Evolutionary conservation across 176 grass and related monocot genomes (phyloP), one percentile per base, ranked within the genome.

Genomic region (Coix lacrymajobi): DNA sequence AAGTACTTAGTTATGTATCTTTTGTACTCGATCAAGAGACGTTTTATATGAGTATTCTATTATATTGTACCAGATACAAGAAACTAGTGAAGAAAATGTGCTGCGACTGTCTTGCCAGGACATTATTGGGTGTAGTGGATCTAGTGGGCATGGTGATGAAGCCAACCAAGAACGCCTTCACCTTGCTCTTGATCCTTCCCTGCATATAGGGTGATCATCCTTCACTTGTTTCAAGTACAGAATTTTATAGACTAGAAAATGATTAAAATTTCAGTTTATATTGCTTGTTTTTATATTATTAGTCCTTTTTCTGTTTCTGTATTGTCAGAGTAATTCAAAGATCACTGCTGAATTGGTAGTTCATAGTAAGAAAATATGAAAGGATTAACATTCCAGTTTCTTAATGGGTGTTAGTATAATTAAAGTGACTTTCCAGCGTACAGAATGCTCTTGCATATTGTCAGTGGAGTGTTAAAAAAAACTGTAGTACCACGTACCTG

Each of bases 191-290:
- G 85, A 94, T 66, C 84, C 86, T 71, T 71, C 86, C 56, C 69
- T 91, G 58, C 80, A 81, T 88, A 89, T 94, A 32, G 86, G 89
- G 89, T 91, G 51, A 86, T 48, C 16, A 41, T 69, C 66, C 52
- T 67, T 58, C 38, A 46, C 6, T 8, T 71, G 15, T 32, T 62
- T 62, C 62, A 75, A 68, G 31, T 62, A 79, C 39, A 36, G 28
- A 38, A 62, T 11, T 11, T 39, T 61, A 39, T 16, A 11, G 0
- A 29, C 11, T 30, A 31, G 16, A 12, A 15, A 43, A 45, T 60
- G n/a, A 7, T 10, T 13, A n/a, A 19, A 60, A 45, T 45, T 45
- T 46, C 5, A 61, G 24, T n/a, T 54, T 22, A 19, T 56, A 4
- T 1, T 78, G 9, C 20, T 46, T 63, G 30, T 69, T 85, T 45